A percentile compares a stretch with the other conserved stretches of the same genome.
Conservation (phyloP, 1,284 basidiomycete genomes). For the Exobasidium cylindrosporum region DNA sequence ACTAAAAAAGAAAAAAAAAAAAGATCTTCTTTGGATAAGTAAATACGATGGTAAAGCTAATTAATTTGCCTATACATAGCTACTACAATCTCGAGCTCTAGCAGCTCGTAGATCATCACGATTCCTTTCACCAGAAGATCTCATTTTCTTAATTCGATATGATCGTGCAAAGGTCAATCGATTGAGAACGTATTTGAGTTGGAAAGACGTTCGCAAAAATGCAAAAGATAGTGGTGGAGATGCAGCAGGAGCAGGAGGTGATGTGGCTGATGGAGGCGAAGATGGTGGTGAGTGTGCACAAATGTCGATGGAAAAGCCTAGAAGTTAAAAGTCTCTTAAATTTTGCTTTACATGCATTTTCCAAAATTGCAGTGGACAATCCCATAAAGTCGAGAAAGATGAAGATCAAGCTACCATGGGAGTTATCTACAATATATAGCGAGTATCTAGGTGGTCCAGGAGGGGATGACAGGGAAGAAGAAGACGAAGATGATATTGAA, state of each 20-base stretch:
- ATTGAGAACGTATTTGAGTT: constrained; percentile 87
- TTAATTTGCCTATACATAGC: constrained; percentile 59
- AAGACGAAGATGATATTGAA: constrained; percentile 82
- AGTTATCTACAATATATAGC: constrained; percentile 83
- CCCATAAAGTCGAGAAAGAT: constrained; percentile 83
- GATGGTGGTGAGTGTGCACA: constrained; percentile 56
- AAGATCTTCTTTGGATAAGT: not conserved
- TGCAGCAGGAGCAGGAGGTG: constrained; percentile 66
- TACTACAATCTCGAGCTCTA: constrained; percentile 81
- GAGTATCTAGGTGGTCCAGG: constrained; percentile 63
- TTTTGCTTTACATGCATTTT: not conserved
- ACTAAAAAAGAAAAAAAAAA: not conserved
- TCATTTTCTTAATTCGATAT: constrained; percentile 92
- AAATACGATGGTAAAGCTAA: not conserved
- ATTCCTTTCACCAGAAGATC: constrained; percentile 84
- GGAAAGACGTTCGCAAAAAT: constrained; percentile 95
- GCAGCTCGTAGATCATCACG: constrained; percentile 78
- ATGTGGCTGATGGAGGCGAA: constrained; percentile 56
- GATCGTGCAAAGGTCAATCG: constrained; percentile 92
- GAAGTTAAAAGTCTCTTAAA: constrained; percentile 8
- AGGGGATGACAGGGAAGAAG: constrained; percentile 87
- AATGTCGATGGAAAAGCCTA: constrained; percentile 60
- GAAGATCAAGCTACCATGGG: constrained; percentile 94
- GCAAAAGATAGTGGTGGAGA: constrained; percentile 75
- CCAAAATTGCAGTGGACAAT: constrained; percentile 12